A percentile compares a stretch with the other conserved stretches of the same genome.
Evolutionary conservation across 1,139 yeast species (phyloP).

Genomic region (Pneumocystis wakefieldiae): DNA sequence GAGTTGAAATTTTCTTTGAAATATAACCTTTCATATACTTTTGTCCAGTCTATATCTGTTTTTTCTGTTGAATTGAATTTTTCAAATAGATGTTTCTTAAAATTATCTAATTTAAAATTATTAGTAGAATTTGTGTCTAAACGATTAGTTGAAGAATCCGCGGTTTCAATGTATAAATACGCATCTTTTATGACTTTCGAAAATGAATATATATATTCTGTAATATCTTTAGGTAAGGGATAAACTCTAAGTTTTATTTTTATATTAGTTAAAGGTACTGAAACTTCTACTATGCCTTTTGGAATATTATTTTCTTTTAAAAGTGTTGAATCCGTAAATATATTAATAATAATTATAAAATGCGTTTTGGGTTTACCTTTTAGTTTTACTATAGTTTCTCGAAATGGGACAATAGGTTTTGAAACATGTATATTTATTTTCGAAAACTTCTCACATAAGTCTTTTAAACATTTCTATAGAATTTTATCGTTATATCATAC

Average conservation of each 20-base stretch:
- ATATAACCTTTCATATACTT: slow-evolving; percentile 15
- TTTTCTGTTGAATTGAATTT: slow-evolving; percentile 16
- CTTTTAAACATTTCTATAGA: slow-evolving; percentile 55
- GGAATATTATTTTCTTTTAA: slow-evolving; percentile 22
- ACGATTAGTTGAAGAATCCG: neutral
- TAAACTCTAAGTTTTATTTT: slow-evolving; percentile 32
- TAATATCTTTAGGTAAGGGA: slow-evolving; percentile 43
- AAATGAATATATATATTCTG: slow-evolving; percentile 30
- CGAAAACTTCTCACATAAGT: slow-evolving; percentile 80
- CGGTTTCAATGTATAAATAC: neutral
- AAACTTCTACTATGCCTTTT: slow-evolving; percentile 29
- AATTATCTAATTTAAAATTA: slow-evolving; percentile 18
- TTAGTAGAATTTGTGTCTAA: neutral
- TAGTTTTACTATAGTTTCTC: slow-evolving; percentile 58
- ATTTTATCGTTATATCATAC: neutral
- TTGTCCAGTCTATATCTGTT: slow-evolving; percentile 19
- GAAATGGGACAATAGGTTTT: slow-evolving; percentile 86
- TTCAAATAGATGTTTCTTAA: slow-evolving; percentile 14
- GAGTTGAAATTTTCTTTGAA: slow-evolving; percentile 21
- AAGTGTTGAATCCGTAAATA: slow-evolving; percentile 7
- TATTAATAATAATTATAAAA: neutral
- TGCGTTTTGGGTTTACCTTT: slow-evolving; percentile 32
- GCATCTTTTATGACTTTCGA: neutral
- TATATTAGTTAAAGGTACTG: slow-evolving; percentile 22
- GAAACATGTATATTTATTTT: slow-evolving; percentile 76